A percentile compares a stretch with the other conserved stretches of the same genome.
These are phyloP conservation scores for Asterionellopsis glacialis DNA, from an alignment of 108 stramenopile species.

Conservation along the genomic window DNA sequence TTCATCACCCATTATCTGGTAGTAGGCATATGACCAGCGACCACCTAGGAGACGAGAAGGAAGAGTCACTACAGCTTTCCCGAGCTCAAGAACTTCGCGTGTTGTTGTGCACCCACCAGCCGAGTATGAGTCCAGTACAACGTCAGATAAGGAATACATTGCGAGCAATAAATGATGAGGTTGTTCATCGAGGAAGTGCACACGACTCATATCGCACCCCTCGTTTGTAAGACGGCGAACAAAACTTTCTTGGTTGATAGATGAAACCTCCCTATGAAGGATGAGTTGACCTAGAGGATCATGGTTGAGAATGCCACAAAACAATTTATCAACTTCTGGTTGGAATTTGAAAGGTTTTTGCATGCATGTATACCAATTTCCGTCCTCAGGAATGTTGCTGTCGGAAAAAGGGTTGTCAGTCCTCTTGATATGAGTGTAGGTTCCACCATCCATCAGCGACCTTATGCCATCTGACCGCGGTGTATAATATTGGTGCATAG, in stretches of 20 bases:
- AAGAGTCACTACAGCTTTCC: conserved; percentile 32
- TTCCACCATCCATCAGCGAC: conserved; percentile 1
- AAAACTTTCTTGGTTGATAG: background rate
- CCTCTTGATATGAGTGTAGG: conserved; percentile 2
- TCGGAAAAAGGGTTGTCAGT: background rate
- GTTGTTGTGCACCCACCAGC: conserved; percentile 39
- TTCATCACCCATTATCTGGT: conserved; percentile 12
- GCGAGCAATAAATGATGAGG: conserved; percentile 28
- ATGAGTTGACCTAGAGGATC: conserved; percentile 12
- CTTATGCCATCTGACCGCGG: conserved; percentile 8
- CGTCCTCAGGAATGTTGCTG: background rate
- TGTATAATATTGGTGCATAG: conserved; percentile 28
- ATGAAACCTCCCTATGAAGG: conserved; percentile 5
- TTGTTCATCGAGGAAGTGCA: conserved; percentile 18
- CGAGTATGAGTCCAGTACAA: conserved; percentile 34
- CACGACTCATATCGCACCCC: conserved; percentile 30
- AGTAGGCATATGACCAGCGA: conserved; percentile 26
- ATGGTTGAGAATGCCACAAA: conserved; percentile 24
- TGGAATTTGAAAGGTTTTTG: conserved; percentile 33
- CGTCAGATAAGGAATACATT: conserved; percentile 14
- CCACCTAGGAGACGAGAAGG: conserved; percentile 34
- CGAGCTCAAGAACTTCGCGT: conserved; percentile 31
- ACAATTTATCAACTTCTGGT: conserved; percentile 26
- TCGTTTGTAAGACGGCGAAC: conserved; percentile 3
- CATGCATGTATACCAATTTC: conserved; percentile 26